Conservation (phyloP, 129 eudicot genomes). For the Rutidosis leptorrhynchoides region DNA sequence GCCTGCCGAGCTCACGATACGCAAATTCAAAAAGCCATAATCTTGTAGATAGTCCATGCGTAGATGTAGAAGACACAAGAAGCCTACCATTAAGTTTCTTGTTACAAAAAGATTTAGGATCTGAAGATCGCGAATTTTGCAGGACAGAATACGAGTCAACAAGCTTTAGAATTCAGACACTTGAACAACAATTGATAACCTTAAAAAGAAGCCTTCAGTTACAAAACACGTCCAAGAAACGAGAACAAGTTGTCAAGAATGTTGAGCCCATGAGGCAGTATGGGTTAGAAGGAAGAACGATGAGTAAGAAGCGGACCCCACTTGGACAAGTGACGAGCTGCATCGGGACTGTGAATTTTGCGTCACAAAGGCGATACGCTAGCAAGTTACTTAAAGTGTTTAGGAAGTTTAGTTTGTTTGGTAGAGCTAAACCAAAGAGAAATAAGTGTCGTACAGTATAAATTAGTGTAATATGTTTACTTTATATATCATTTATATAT, state of each 20-base stretch:
- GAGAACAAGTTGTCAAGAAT: slow-evolving; percentile 27
- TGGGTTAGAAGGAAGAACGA: slow-evolving; percentile 53
- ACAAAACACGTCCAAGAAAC: slow-evolving; percentile 45
- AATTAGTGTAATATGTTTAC: slow-evolving; percentile 34
- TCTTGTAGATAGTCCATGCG: slow-evolving; percentile 54
- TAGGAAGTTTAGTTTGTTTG: slow-evolving; percentile 54
- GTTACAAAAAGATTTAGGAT: slow-evolving; percentile 44
- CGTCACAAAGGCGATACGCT: slow-evolving; percentile 68
- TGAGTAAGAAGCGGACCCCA: slow-evolving; percentile 54
- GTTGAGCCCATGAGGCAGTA: slow-evolving; percentile 34
- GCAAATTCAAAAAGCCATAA: slow-evolving; percentile 62
- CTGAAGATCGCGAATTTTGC: slow-evolving; percentile 37
- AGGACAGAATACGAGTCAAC: slow-evolving; percentile 73
- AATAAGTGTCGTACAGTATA: slow-evolving; percentile 30
- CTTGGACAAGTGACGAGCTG: slow-evolving; percentile 67
- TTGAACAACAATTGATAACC: slow-evolving; percentile 65
- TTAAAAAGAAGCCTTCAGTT: slow-evolving; percentile 62
- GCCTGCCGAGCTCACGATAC: slow-evolving; percentile 54
- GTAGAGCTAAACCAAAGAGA: slow-evolving; percentile 55
- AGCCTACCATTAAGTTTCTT: slow-evolving; percentile 46
- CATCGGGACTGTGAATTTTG: slow-evolving; percentile 70
- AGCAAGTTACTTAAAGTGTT: slow-evolving; percentile 60
- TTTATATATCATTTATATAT: background rate
- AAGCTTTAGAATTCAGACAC: slow-evolving; percentile 84
- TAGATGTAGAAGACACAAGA: slow-evolving; percentile 39